Percentiles rank a stretch among this genome's conserved stretches.
These are phyloP conservation scores for Entophlyctis helioformis DNA, from an alignment of 192 early-diverging fungal genomes.

Conservation along the genomic window DNA sequence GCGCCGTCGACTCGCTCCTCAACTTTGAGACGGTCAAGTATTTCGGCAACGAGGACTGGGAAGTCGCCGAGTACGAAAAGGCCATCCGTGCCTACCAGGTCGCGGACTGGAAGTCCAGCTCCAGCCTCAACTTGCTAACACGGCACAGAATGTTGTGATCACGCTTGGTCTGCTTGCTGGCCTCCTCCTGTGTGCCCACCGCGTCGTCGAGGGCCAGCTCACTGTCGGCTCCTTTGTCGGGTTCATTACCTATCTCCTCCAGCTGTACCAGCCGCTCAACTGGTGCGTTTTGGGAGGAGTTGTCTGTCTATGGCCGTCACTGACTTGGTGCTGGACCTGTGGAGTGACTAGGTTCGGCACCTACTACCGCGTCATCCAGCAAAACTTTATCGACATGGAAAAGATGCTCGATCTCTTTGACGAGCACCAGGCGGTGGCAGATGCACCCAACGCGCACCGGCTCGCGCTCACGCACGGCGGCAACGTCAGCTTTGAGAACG, in stretches of 20 bases:
- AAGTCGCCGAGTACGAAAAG: slow-evolving; percentile 64
- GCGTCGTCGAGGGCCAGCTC: slow-evolving; percentile 58
- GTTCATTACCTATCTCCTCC: slow-evolving; percentile 77
- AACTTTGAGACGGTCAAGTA: slow-evolving; percentile 99
- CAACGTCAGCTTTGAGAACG: slow-evolving; percentile 60
- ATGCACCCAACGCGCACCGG: slow-evolving; percentile 46
- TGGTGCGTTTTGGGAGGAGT: no score
- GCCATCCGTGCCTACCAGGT: slow-evolving; percentile 68
- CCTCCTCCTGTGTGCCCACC: slow-evolving; percentile 69
- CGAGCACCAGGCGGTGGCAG: slow-evolving; percentile 49
- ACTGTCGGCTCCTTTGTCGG: slow-evolving; percentile 77
- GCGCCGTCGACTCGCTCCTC: slow-evolving; percentile 77
- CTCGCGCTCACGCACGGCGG: slow-evolving; percentile 43
- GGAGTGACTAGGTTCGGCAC: slow-evolving; percentile 73
- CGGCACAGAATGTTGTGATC: slow-evolving; percentile 79
- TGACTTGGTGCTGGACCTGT: neutral
- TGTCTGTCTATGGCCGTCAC: no score
- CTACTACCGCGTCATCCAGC: slow-evolving; percentile 88
- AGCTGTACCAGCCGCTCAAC: slow-evolving; percentile 81
- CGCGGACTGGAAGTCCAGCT: slow-evolving; percentile 71
- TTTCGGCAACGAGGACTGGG: slow-evolving; percentile 82
- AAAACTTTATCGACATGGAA: slow-evolving; percentile 82
- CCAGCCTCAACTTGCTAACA: slow-evolving; percentile 73
- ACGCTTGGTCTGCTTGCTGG: slow-evolving; percentile 72
- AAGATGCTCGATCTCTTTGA: slow-evolving; percentile 83